phyloP scores from a whole-genome alignment of 331 rosid genomes.

The Rosa hybrid region DNA sequence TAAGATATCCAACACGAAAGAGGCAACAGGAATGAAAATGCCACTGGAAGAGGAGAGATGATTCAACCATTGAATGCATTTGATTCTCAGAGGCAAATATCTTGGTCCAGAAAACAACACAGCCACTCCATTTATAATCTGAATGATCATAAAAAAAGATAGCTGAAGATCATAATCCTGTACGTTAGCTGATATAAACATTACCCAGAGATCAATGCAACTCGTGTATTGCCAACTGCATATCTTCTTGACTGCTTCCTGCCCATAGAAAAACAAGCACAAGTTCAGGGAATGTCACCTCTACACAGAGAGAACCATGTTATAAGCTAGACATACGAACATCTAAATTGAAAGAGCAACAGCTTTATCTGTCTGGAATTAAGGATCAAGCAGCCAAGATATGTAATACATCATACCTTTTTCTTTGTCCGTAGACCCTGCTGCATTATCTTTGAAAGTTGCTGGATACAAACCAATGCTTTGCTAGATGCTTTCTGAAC shows the following conservation, averaged over 20 bases:
- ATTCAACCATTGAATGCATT: constrained; percentile 89
- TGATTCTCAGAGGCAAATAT: constrained; percentile 86
- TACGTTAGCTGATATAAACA: constrained; percentile 53
- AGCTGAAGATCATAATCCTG: constrained; percentile 73
- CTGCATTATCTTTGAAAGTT: constrained; percentile 63
- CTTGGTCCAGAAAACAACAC: constrained; percentile 85
- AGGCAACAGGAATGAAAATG: constrained; percentile 79
- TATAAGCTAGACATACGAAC: background rate
- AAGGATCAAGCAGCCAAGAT: constrained; percentile 19
- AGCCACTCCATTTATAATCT: constrained; percentile 80
- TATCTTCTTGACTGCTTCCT: constrained; percentile 83
- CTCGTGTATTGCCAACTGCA: constrained; percentile 73
- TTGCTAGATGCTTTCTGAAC: constrained; percentile 68
- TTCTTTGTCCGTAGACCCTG: constrained; percentile 68
- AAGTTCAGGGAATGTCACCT: constrained; percentile 6
- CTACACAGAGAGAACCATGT: background rate
- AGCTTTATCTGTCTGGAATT: background rate
- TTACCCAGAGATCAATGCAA: constrained; percentile 88
- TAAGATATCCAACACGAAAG: constrained; percentile 70
- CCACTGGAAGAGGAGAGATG: constrained; percentile 73
- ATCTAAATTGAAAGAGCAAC: background rate
- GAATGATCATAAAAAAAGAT: constrained; percentile 55
- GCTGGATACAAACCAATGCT: constrained; percentile 55
- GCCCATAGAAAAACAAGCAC: constrained; percentile 29
- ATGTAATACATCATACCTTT: constrained; percentile 44